Evolutionary conservation across 768 basidiomycete species (phyloP), one percentile per base, ranked within the genome.

Genomic region (Phylloporus sp.): DNA sequence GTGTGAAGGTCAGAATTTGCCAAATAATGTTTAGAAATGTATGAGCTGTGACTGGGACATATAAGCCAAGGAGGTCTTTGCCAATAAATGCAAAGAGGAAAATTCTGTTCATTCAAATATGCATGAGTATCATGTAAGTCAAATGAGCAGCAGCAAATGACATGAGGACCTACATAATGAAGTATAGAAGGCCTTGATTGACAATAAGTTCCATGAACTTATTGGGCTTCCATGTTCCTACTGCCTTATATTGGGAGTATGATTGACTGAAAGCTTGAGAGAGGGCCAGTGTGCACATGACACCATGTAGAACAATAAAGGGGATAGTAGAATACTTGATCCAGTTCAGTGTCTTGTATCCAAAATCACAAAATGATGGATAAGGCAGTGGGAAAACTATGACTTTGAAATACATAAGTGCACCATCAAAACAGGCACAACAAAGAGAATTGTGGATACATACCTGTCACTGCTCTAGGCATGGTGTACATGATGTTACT

Each of bases 181-280:
- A 55, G 22, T 55, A 55, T 1, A 53, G 1, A 14, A 54, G 15
- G 7, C 54, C 52, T 23, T 55, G 43, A 9, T 35, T 15, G 23
- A 43, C 24, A 9, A 55, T 24, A 3, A 55, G 46, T 8, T 27
- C n/a, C 11, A 55, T 9, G 29, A 46, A 54, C 18, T 20, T 22
- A 18, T 55, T 54, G 17, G 35, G 24, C 5, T 46, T 39, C 54
- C 51, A 55, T 33, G 5, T 32, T 18, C 6, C 27, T 8, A 34
- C 41, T 6, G 4, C n/a, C 9, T 15, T 38, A 9, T 44, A 41
- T 4, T 42, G 21, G 6, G 53, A 38, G n/a, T 29, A 5, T 21
- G 38, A 42, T 6, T 54, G 42, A 3, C 9, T 9, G 8, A 38
- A 0, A 11, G n/a, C 29, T 28, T 38, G 38, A 14, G 24, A 23